These are phyloP conservation scores for Candida michaelii DNA, from an alignment of 805 yeast species.

Conservation along the genomic window DNA sequence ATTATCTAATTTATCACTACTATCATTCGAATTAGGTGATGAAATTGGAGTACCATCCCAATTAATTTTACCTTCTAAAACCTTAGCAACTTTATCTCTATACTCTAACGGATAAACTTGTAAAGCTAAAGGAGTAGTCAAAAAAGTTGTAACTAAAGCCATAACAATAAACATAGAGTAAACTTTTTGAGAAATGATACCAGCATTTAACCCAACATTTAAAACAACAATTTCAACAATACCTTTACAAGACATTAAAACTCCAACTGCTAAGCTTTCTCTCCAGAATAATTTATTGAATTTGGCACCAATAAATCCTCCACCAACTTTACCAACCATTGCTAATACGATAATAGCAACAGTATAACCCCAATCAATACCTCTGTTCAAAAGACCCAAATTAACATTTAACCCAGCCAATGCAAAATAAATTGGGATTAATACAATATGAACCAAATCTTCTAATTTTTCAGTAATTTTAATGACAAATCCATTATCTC, in stretches of 20 bases:
- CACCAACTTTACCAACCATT: slow-evolving; percentile 61
- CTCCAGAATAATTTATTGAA: slow-evolving; percentile 65
- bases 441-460: slow-evolving; percentile 67
- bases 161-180: slow-evolving; percentile 81
- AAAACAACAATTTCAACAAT: slow-evolving; percentile 81
- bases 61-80: slow-evolving; percentile 23
- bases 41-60: slow-evolving; percentile 24
- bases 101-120: slow-evolving; percentile 60
- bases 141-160: slow-evolving; percentile 76
- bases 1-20: slow-evolving; percentile 2
- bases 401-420: slow-evolving; percentile 74
- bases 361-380: slow-evolving; percentile 77
- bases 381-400: slow-evolving; percentile 59
- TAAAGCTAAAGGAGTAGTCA: slow-evolving; percentile 75
- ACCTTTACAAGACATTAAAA: slow-evolving; percentile 86
- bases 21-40: slow-evolving; percentile 2
- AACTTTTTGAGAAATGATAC: slow-evolving; percentile 60
- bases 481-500: slow-evolving; percentile 72
- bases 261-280: slow-evolving; percentile 74
- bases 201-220: slow-evolving; percentile 70
- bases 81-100: slow-evolving; percentile 49
- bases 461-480: slow-evolving; percentile 72
- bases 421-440: slow-evolving; percentile 79
- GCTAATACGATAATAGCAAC: slow-evolving; percentile 69
- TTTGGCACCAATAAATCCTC: slow-evolving; percentile 67